Evolutionary conservation across 208 protist species (phyloP), one percentile per base, ranked within the genome.

Genomic region (Tritrichomonas musculus): DNA sequence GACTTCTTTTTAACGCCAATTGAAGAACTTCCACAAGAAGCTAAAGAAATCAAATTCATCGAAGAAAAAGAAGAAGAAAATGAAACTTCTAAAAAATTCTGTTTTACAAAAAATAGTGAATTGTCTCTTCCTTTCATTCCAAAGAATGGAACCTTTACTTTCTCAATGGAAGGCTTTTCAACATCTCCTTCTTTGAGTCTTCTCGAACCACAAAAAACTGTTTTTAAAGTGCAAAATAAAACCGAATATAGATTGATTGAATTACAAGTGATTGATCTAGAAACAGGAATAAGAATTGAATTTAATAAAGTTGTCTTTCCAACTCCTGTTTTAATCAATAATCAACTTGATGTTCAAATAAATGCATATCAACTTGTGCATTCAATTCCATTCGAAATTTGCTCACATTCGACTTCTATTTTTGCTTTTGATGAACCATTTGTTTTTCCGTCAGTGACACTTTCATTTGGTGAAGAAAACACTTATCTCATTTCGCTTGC

Each of bases 391-490:
- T 88, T 88, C 47, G 5, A 36, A 13, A 49, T 88, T 88, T 5
- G 57, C 0, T 47, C 77, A 39, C 25, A 57, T 88, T 88, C 77
- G 5, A 88, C 77, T 39, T 88, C 77, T 39, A 2, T 50, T 13
- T 88, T 60, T 50, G 77, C 77, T 41, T 57, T 88, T 50, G 77
- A 88, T 88, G 77, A 88, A 88, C 77, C 77, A 39, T 88, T 55
- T 88, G 41, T 47, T 39, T 88, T 47, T 57, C 77, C 77, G 1
- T 27, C 4, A 27, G 41, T 88, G 0, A 88, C 14, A 33, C n/a
- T 88, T 57, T 3, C 14, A 30, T 44, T 57, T 47, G 47, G 30
- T n/a, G 47, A 39, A 20, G n/a, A 88, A 5, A 53, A 17, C 17
- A 20, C 39, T 4, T 33, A 88, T 39, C 5, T 5, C 5, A 57